phyloP scores from a whole-genome alignment of 1,139 yeast genomes.

The Ashbya aceris region DNA sequence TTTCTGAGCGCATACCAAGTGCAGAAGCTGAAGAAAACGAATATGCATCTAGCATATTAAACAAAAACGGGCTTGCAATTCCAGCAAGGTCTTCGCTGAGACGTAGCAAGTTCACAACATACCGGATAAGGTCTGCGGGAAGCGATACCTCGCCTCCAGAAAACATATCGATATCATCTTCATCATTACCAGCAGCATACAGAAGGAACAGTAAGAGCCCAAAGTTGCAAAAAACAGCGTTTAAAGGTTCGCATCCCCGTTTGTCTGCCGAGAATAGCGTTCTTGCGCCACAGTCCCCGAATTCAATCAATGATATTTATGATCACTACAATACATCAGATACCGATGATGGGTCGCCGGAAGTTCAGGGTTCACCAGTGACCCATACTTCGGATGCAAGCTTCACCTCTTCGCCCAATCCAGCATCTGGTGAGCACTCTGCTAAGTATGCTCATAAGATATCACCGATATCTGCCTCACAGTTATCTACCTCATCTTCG shows the following conservation, averaged over 20 bases:
- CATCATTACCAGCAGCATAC: no score
- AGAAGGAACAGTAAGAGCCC: slow-evolving; percentile 3
- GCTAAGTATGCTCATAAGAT: background rate
- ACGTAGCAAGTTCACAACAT: slow-evolving; percentile 27
- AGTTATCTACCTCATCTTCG: background rate
- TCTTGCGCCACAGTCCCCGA: slow-evolving; percentile 12
- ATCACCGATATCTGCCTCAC: no score
- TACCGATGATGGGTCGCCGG: slow-evolving; percentile 2
- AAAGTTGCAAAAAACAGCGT: slow-evolving; percentile 1
- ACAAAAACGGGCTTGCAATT: slow-evolving; percentile 22
- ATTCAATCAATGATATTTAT: slow-evolving; percentile 18
- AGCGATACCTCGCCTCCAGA: background rate
- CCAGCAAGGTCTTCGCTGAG: slow-evolving; percentile 27
- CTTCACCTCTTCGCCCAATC: background rate
- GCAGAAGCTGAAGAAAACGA: slow-evolving; percentile 8
- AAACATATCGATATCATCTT: slow-evolving; percentile 2
- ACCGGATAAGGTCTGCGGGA: slow-evolving; percentile 14
- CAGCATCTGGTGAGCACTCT: background rate
- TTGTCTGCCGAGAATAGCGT: slow-evolving; percentile 2
- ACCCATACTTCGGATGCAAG: background rate
- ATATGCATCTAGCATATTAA: slow-evolving; percentile 23
- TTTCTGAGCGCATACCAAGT: slow-evolving; percentile 1
- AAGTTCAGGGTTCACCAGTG: background rate
- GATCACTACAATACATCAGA: slow-evolving; percentile 18
- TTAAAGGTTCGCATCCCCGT: slow-evolving; percentile 6